Conservation (phyloP, 2,329 filamentous ascomycete genomes). For the Blumeria graminis region DNA sequence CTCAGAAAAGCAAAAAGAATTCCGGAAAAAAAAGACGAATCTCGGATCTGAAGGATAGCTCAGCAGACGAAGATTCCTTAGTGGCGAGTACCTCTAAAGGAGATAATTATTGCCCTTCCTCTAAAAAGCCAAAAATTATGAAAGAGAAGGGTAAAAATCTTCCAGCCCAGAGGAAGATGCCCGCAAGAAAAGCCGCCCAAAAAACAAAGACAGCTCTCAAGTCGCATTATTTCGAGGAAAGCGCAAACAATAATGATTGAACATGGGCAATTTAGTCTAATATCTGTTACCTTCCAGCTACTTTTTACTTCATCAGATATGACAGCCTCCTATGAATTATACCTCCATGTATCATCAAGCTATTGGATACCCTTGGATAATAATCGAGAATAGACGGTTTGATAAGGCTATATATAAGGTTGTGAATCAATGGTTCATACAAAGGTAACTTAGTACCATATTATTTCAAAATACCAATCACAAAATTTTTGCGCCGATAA, state of each 20-base stretch:
- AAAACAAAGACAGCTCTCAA: conserved; percentile 11
- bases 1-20: conserved; percentile 6
- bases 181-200: conserved; percentile 10
- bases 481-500: no score
- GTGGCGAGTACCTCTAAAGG: background rate
- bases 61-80: conserved; percentile 4
- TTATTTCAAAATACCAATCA: no score
- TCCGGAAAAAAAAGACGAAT: conserved; percentile 1
- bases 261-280: no score
- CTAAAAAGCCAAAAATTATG: conserved; percentile 3
- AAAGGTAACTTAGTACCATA: no score
- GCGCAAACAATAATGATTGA: conserved; percentile 8
- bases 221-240: conserved; percentile 13
- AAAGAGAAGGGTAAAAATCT: conserved; percentile 3
- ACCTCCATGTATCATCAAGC: no score
- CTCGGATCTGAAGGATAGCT: background rate
- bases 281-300: no score
- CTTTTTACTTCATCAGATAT: no score
- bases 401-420: no score
- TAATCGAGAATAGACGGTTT: no score
- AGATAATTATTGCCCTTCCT: conserved; percentile 7
- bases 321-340: no score
- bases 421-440: no score
- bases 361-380: no score
- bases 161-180: conserved; percentile 2